These are phyloP conservation scores for Ganoderma leucocontextum DNA, from an alignment of 1,284 basidiomycete species.

Conservation along the genomic window DNA sequence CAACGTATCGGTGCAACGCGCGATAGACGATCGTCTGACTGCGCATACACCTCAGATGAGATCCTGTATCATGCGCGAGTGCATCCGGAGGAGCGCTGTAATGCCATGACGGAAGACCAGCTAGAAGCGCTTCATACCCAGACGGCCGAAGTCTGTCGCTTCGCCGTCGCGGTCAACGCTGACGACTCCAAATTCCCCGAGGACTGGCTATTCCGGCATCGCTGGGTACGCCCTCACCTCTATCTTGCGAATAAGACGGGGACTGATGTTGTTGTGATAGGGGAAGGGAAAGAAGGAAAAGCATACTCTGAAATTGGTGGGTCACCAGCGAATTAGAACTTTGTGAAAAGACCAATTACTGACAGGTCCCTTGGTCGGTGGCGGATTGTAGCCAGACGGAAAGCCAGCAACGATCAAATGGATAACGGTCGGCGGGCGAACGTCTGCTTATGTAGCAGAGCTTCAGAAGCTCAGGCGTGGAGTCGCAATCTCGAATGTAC, in stretches of 20 bases:
- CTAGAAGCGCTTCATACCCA: constrained; percentile 63
- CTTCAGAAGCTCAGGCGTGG: constrained; percentile 58
- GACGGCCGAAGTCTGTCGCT: constrained; percentile 65
- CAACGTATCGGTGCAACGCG: neutral
- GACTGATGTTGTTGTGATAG: constrained; percentile 9
- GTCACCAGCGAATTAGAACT: constrained; percentile 30
- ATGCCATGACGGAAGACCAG: constrained; percentile 61
- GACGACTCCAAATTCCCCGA: constrained; percentile 77
- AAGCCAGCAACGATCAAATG: constrained; percentile 77
- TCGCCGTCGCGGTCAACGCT: constrained; percentile 78
- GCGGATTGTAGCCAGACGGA: constrained; percentile 65
- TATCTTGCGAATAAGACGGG: constrained; percentile 18
- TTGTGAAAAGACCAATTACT: neutral
- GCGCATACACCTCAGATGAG: constrained; percentile 58
- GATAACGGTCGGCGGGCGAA: constrained; percentile 83
- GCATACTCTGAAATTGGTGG: constrained; percentile 60
- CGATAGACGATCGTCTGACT: neutral
- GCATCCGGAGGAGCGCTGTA: constrained; percentile 79
- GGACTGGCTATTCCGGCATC: constrained; percentile 76
- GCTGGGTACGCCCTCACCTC: constrained; percentile 60
- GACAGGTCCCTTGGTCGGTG: neutral
- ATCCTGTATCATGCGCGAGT: constrained; percentile 82
- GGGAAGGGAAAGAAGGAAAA: constrained; percentile 58
- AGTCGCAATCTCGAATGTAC: neutral
- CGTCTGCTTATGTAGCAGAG: constrained; percentile 77